phyloP scores from a whole-genome alignment of 208 protist genomes.

The Leishmania amazonensis region DNA sequence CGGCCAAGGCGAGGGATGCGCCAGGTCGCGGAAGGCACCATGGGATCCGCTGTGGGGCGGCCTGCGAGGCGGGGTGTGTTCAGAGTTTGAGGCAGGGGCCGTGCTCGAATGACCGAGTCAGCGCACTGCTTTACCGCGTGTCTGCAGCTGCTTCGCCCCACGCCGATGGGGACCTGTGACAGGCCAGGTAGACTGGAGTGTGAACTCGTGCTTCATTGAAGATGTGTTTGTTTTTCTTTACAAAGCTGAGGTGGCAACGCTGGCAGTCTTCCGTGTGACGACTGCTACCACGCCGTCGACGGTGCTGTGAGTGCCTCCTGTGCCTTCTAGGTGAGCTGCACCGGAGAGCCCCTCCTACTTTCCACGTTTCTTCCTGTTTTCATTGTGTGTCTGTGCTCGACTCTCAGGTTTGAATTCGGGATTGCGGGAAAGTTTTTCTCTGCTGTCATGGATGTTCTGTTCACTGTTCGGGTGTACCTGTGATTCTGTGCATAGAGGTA shows the following conservation, averaged over 20 bases:
- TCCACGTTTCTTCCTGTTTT: not conserved
- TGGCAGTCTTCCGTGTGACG: not conserved
- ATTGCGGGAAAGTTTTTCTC: not conserved
- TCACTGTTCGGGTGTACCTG: not conserved
- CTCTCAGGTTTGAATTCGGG: not conserved
- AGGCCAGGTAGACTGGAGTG: not conserved
- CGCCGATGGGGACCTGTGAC: not conserved
- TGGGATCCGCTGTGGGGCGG: not conserved
- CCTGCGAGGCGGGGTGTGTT: not conserved
- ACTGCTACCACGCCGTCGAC: not conserved
- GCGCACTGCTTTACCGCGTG: not conserved
- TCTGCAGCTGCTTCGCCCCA: not conserved
- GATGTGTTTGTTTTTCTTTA: not conserved
- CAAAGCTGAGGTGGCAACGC: not conserved
- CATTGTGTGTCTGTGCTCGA: not conserved
- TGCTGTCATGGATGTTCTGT: not conserved
- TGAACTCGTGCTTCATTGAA: not conserved
- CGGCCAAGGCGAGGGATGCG: not conserved
- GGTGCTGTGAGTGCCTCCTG: not conserved
- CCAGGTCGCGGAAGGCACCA: too few relatives aligned
- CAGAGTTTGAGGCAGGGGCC: not conserved
- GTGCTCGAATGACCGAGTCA: not conserved
- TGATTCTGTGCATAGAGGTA: not conserved
- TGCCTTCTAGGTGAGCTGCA: not conserved
- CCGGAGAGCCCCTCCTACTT: not conserved